Evolutionary conservation across 1,284 basidiomycete genomes (phyloP).

Genomic region (Cryptococcus sp.): DNA sequence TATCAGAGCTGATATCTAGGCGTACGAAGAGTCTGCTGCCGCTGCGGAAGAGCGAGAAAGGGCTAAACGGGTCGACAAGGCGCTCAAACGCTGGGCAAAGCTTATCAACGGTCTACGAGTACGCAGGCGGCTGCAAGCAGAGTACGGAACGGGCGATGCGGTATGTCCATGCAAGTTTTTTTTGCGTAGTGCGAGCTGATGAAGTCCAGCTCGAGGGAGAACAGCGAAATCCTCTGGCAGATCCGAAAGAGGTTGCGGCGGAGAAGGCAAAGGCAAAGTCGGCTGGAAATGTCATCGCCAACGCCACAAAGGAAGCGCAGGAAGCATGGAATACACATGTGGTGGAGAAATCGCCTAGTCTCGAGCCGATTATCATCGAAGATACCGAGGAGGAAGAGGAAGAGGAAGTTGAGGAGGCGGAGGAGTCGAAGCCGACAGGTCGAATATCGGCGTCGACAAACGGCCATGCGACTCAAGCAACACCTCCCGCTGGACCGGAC

Average conservation of each 20-base stretch:
- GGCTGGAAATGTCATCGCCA: slow-evolving; percentile 26
- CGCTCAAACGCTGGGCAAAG: slow-evolving; percentile 81
- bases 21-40: slow-evolving; percentile 75
- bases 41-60: slow-evolving; percentile 70
- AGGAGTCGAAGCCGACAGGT: not conserved
- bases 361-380: not conserved
- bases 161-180: slow-evolving; percentile 24
- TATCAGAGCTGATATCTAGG: slow-evolving; percentile 49
- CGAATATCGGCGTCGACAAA: not conserved
- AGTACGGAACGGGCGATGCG: slow-evolving; percentile 58
- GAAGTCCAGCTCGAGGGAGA: slow-evolving; percentile 24
- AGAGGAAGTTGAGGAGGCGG: not conserved
- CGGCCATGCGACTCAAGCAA: not conserved
- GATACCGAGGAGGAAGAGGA: not conserved
- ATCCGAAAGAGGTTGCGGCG: slow-evolving; percentile 7
- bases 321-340: slow-evolving; percentile 1
- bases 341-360: slow-evolving; percentile 3
- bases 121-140: slow-evolving; percentile 68
- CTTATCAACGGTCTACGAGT: slow-evolving; percentile 84
- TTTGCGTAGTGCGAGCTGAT: not conserved
- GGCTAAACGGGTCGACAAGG: slow-evolving; percentile 69
- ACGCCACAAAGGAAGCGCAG: slow-evolving; percentile 16
- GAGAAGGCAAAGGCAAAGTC: slow-evolving; percentile 10
- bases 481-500: too few relatives aligned
- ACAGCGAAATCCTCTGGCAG: slow-evolving; percentile 33